Conservation (phyloP, 1,284 basidiomycete genomes). For the Chalciporus piperatoides region DNA sequence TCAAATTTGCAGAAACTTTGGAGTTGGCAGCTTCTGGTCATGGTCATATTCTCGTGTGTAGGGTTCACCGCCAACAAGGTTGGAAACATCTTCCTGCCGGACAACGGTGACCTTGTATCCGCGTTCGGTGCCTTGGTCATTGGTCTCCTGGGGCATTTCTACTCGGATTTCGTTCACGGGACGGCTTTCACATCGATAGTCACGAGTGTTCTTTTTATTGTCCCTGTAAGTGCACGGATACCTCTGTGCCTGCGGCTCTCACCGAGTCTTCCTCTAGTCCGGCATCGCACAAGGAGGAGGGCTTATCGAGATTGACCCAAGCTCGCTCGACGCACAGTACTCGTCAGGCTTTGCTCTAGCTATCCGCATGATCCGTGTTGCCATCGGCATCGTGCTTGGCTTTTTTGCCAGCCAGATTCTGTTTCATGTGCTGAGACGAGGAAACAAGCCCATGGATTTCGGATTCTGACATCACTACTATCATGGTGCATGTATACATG, state of each 20-base stretch:
- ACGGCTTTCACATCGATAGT: conserved; percentile 88
- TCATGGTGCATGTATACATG: background rate
- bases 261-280: conserved; percentile 44
- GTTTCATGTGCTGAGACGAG: conserved; percentile 72
- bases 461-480: conserved; percentile 52
- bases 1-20: conserved; percentile 71
- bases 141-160: conserved; percentile 76
- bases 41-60: conserved; percentile 76
- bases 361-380: conserved; percentile 78
- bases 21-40: conserved; percentile 69
- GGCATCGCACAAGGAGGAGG: conserved; percentile 85
- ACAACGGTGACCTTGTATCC: conserved; percentile 57
- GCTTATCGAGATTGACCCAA: conserved; percentile 65
- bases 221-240: conserved; percentile 53
- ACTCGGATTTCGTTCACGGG: conserved; percentile 73
- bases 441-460: conserved; percentile 71
- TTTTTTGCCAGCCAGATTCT: conserved; percentile 77
- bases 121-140: conserved; percentile 80
- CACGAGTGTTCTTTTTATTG: conserved; percentile 81
- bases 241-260: conserved; percentile 1
- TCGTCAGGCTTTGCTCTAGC: conserved; percentile 66
- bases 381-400: conserved; percentile 84
- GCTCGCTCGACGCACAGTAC: conserved; percentile 54
- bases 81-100: conserved; percentile 47
- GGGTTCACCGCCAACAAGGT: conserved; percentile 70